A percentile compares a stretch with the other conserved stretches of the same genome.
Evolutionary conservation across 179 eudicot species (phyloP).

Genomic region (Pouteria campechiana): DNA sequence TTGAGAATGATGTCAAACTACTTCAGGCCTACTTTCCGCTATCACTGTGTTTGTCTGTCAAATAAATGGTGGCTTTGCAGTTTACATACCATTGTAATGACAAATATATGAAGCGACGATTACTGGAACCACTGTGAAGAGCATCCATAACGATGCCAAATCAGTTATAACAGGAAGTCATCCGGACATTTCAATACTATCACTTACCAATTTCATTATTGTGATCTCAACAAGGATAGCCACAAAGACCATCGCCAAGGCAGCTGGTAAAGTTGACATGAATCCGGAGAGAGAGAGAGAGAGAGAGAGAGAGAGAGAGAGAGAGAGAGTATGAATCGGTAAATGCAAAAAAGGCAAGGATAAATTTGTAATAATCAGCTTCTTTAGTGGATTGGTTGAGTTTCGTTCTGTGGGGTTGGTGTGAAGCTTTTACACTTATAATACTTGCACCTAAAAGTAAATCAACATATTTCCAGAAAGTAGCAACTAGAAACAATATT

Average conservation of each 20-base stretch:
- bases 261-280: constrained; percentile 54
- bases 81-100: constrained; percentile 55
- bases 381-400: no score
- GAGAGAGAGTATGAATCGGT: background rate
- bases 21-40: no score
- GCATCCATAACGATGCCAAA: constrained; percentile 40
- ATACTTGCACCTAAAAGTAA: no score
- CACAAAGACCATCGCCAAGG: constrained; percentile 48
- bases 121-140: constrained; percentile 62
- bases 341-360: no score
- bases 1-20: no score
- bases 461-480: no score
- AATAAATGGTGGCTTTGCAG: background rate
- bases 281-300: constrained; percentile 47
- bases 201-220: constrained; percentile 26
- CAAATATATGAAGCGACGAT: constrained; percentile 59
- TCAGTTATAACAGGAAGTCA: constrained; percentile 45
- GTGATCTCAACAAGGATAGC: constrained; percentile 46
- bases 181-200: constrained; percentile 37
- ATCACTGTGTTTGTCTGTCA: no score
- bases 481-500: no score
- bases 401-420: no score
- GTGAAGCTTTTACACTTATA: no score
- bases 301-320: constrained; percentile 20
- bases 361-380: no score